A percentile compares a stretch with the other conserved stretches of the same genome.
Conservation (phyloP, 305 asterid genomes). For the Fraxinus sp. region DNA sequence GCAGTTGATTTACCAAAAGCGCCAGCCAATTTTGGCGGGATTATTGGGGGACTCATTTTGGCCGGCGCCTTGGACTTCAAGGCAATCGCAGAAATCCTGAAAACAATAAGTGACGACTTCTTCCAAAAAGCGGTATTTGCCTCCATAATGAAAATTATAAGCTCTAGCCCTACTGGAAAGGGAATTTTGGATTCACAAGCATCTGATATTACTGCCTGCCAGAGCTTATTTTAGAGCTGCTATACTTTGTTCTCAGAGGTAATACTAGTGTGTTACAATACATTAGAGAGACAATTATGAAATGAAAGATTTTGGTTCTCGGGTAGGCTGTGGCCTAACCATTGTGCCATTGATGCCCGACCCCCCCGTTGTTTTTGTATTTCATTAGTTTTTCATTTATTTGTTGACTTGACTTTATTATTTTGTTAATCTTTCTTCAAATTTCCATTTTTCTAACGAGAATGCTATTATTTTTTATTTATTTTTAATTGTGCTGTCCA, state of each 20-base stretch:
- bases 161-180: conserved; percentile 46
- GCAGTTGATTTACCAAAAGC: conserved; percentile 88
- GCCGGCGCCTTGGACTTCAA: conserved; percentile 59
- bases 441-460: conserved; percentile 43
- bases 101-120: conserved; percentile 47
- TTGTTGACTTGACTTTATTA: conserved; percentile 38
- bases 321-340: conserved; percentile 35
- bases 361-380: conserved; percentile 55
- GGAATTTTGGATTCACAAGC: conserved; percentile 61
- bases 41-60: conserved; percentile 59
- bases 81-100: conserved; percentile 53
- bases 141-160: conserved; percentile 36
- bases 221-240: conserved; percentile 46
- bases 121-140: conserved; percentile 56
- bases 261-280: conserved; percentile 36
- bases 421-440: conserved; percentile 40
- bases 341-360: conserved; percentile 33
- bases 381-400: conserved; percentile 48
- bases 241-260: conserved; percentile 52
- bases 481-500: neutral
- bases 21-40: conserved; percentile 78
- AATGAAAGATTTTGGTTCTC: conserved; percentile 43
- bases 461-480: conserved; percentile 22
- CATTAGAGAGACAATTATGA: conserved; percentile 34
- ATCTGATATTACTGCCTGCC: conserved; percentile 58